Conservation (phyloP, 257 asterid species). For the Scutellaria minor region DNA sequence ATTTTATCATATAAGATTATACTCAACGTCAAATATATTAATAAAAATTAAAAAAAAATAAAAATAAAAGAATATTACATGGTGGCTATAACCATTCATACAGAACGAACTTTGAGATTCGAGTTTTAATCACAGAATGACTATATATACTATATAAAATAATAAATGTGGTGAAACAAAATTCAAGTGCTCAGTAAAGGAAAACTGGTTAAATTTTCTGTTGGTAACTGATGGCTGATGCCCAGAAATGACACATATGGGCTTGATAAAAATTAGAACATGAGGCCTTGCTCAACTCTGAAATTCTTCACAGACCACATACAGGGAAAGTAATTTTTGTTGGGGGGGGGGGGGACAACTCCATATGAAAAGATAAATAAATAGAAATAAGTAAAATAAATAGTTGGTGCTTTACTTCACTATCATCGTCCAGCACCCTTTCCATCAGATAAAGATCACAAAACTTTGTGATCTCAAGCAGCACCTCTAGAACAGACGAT, state of each 20-base stretch:
- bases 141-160: background rate
- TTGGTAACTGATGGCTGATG: background rate
- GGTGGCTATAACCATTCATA: background rate
- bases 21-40: background rate
- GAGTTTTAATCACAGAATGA: background rate
- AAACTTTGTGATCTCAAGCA: constrained; percentile 85
- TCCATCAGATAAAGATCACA: constrained; percentile 96
- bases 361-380: background rate
- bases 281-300: constrained; percentile 2
- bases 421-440: constrained; percentile 86
- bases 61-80: background rate
- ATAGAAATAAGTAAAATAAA: constrained; percentile 20
- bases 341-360: background rate
- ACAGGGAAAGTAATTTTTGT: background rate
- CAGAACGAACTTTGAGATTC: background rate
- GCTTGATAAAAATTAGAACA: constrained; percentile 3
- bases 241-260: background rate
- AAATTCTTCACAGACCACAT: constrained; percentile 17
- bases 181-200: background rate
- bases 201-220: background rate
- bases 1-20: background rate
- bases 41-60: background rate
- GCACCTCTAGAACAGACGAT: constrained; percentile 80
- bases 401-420: constrained; percentile 59
- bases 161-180: background rate